Percentiles rank a stretch among this genome's conserved stretches.
Evolutionary conservation across 306 rosid genomes (phyloP).

Genomic region (Dryas alaskensis): DNA sequence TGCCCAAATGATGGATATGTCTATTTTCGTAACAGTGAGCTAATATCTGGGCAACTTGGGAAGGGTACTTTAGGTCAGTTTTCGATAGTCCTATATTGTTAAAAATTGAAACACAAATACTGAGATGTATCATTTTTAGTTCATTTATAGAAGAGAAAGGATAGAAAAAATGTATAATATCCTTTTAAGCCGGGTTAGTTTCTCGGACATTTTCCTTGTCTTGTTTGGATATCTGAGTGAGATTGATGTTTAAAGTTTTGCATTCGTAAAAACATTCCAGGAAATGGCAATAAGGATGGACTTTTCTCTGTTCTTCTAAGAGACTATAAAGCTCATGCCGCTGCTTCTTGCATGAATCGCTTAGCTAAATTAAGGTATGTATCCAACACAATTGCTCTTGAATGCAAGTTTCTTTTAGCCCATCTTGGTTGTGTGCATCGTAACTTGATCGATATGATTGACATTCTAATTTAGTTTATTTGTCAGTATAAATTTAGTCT

Average conservation of each 20-base stretch:
- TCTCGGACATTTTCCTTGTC: not conserved
- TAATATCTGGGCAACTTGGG: slow-evolving; percentile 97
- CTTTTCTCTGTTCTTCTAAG: slow-evolving; percentile 88
- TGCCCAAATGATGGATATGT: slow-evolving; percentile 89
- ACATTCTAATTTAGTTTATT: not conserved
- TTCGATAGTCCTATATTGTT: slow-evolving; percentile 4
- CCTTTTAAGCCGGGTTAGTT: slow-evolving; percentile 3
- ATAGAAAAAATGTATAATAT: no score
- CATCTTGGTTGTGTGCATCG: slow-evolving; percentile 25
- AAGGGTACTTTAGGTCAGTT: slow-evolving; percentile 86
- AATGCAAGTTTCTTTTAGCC: not conserved
- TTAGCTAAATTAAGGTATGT: slow-evolving; percentile 86
- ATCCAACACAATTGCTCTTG: not conserved
- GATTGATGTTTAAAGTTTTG: not conserved
- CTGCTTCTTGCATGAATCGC: slow-evolving; percentile 96
- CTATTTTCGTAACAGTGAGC: slow-evolving; percentile 83
- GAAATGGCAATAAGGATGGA: slow-evolving; percentile 95
- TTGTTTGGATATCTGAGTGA: not conserved
- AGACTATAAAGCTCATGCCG: slow-evolving; percentile 88
- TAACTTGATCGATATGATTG: not conserved
- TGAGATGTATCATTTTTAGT: not conserved
- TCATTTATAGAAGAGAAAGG: not conserved
- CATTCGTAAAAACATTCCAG: slow-evolving; percentile 33
- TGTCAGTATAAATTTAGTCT: no score
- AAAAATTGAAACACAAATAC: not conserved